These are phyloP conservation scores for Fagopyrum tataricum DNA, from an alignment of 148 eudicot species.

Conservation along the genomic window DNA sequence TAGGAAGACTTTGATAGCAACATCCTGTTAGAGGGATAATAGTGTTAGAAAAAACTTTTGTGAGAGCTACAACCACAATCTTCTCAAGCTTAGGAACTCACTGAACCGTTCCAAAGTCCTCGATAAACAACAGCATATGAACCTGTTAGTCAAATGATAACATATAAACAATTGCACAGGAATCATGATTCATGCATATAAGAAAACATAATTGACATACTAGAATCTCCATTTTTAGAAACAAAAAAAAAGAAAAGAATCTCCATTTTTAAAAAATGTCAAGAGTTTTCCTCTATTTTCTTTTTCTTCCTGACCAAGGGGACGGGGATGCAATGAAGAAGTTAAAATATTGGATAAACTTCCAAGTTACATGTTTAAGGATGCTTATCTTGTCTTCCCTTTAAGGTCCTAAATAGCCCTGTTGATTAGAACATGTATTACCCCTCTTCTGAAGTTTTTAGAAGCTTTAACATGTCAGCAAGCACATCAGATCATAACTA, in stretches of 20 bases:
- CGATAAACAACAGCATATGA: constrained; percentile 72
- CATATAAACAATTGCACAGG: not conserved
- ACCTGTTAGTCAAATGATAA: constrained; percentile 32
- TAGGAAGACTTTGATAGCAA: constrained; percentile 64
- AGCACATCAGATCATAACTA: not conserved
- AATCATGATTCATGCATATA: not conserved
- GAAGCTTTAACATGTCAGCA: not conserved
- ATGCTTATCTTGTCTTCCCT: not conserved
- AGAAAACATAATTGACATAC: not conserved
- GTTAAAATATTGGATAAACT: not conserved
- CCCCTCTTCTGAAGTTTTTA: not conserved
- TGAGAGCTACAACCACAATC: not conserved
- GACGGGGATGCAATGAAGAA: not conserved
- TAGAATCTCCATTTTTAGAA: not conserved
- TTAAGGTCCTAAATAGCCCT: not conserved
- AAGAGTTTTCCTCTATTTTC: not conserved
- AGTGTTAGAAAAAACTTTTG: not conserved
- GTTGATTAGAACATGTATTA: not conserved
- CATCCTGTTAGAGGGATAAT: constrained; percentile 47
- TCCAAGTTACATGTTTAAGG: not conserved
- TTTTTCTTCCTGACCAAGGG: not conserved
- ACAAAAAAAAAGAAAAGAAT: too few species aligned
- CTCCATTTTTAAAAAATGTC: too few species aligned
- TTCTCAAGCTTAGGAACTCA: constrained; percentile 23
- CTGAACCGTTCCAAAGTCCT: constrained; percentile 90